Conservation (phyloP, 2,329 filamentous ascomycete genomes). For the Triangularia setosa region DNA sequence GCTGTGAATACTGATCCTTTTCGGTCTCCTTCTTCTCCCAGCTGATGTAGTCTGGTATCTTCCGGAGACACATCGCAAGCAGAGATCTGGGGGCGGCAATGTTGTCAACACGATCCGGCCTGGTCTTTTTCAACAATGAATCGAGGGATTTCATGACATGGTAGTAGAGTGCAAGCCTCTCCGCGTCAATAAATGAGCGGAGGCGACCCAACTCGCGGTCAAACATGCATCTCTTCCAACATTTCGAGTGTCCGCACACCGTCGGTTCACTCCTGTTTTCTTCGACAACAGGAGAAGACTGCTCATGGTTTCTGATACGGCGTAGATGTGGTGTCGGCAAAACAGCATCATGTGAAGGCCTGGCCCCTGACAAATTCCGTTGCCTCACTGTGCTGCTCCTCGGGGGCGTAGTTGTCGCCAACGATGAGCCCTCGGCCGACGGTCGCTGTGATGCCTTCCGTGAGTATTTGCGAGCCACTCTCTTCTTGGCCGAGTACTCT, state of each 20-base stretch:
- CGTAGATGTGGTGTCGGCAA: constrained; percentile 33
- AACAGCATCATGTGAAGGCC: constrained; percentile 25
- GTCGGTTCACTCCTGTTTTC: background rate
- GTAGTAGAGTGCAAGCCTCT: constrained; percentile 38
- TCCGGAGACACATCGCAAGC: constrained; percentile 46
- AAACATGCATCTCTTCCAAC: constrained; percentile 25
- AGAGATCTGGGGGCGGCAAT: constrained; percentile 37
- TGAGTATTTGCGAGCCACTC: constrained; percentile 19
- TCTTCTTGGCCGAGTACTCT: constrained; percentile 18
- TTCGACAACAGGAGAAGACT: constrained; percentile 27
- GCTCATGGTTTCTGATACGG: constrained; percentile 29
- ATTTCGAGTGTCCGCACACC: constrained; percentile 8
- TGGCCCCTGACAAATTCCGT: constrained; percentile 15
- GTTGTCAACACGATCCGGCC: constrained; percentile 12
- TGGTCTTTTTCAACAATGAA: constrained; percentile 41
- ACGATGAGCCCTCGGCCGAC: constrained; percentile 9
- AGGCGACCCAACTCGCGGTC: constrained; percentile 36
- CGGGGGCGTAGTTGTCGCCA: background rate
- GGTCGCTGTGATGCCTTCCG: constrained; percentile 16
- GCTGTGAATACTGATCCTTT: constrained; percentile 35
- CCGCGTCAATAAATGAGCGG: constrained; percentile 29
- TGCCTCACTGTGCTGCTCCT: constrained; percentile 6
- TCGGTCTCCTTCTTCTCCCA: constrained; percentile 38
- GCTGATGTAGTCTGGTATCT: constrained; percentile 44
- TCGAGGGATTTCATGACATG: constrained; percentile 44